These are phyloP conservation scores for Penicillium sp. DNA, from an alignment of 2,329 filamentous ascomycete species.

Conservation along the genomic window DNA sequence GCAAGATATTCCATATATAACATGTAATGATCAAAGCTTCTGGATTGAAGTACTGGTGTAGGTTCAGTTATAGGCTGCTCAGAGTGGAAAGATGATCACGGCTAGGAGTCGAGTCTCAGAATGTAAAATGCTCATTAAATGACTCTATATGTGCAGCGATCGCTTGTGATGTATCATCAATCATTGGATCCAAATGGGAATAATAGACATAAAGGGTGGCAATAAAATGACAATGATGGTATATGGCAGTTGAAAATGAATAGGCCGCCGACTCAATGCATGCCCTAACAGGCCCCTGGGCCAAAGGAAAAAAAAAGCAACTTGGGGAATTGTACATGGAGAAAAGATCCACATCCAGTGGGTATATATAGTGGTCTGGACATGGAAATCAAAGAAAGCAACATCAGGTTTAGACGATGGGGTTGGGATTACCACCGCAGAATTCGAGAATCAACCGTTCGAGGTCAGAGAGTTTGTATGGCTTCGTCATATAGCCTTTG, in stretches of 20 bases:
- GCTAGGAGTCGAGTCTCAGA: neutral
- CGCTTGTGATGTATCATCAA: conserved; percentile 16
- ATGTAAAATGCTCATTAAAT: neutral
- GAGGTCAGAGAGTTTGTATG: conserved; percentile 55
- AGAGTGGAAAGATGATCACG: neutral
- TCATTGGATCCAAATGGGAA: conserved; percentile 18
- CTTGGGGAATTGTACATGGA: neutral
- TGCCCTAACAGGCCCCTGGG: neutral
- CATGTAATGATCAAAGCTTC: neutral
- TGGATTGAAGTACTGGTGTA: neutral
- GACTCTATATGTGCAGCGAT: neutral
- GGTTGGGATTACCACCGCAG: conserved; percentile 24
- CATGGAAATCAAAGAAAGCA: neutral
- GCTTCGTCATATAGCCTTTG: conserved; percentile 61
- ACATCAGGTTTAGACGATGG: neutral
- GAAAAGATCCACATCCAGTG: conserved; percentile 3
- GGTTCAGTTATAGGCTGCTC: neutral
- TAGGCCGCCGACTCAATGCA: neutral
- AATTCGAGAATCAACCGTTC: conserved; percentile 51
- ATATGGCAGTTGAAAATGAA: conserved; percentile 13
- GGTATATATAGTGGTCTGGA: conserved; percentile 13
- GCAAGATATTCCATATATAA: too few relatives aligned
- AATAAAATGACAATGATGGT: conserved; percentile 14
- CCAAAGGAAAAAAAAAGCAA: neutral
- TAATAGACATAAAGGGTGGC: conserved; percentile 10